These are phyloP conservation scores for Oryza rufipogon DNA, from an alignment of 176 grass and related monocot species.

Conservation along the genomic window DNA sequence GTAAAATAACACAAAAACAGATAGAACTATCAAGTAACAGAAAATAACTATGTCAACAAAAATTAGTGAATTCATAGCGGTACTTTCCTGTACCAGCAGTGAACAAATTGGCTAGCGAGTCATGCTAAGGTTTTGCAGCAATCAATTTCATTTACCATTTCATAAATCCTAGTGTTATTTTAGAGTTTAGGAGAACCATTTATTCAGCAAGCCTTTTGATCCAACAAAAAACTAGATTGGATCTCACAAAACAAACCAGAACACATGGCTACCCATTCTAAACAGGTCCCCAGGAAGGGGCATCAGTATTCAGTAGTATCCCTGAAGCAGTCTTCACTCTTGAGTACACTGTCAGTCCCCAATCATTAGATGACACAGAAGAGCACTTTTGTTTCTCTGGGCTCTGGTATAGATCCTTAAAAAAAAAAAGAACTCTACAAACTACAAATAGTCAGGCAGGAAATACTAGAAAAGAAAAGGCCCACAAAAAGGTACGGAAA, in stretches of 20 bases:
- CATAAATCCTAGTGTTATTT: neutral
- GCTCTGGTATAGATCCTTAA: constrained; percentile 1
- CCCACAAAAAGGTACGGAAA: constrained; percentile 41
- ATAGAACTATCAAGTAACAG: neutral
- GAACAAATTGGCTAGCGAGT: neutral
- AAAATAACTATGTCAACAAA: neutral
- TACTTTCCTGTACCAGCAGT: neutral
- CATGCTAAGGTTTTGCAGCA: neutral
- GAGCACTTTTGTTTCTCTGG: constrained; percentile 8
- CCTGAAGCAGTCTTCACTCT: neutral
- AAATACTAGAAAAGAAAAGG: constrained; percentile 29
- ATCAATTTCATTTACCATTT: neutral
- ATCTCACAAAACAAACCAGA: constrained; percentile 21
- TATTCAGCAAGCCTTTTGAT: neutral
- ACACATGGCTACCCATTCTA: constrained; percentile 28
- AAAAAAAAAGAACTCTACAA: neutral
- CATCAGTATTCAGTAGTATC: constrained; percentile 1
- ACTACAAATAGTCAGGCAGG: constrained; percentile 30
- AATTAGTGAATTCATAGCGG: neutral
- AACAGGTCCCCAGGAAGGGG: constrained; percentile 30
- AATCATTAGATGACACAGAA: constrained; percentile 52
- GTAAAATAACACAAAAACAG: neutral
- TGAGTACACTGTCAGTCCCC: constrained; percentile 43
- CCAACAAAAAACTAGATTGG: constrained; percentile 15
- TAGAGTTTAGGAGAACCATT: neutral